Evolutionary conservation across 2,329 filamentous ascomycete genomes (phyloP).

Genomic region (Fusarium denticulatum): DNA sequence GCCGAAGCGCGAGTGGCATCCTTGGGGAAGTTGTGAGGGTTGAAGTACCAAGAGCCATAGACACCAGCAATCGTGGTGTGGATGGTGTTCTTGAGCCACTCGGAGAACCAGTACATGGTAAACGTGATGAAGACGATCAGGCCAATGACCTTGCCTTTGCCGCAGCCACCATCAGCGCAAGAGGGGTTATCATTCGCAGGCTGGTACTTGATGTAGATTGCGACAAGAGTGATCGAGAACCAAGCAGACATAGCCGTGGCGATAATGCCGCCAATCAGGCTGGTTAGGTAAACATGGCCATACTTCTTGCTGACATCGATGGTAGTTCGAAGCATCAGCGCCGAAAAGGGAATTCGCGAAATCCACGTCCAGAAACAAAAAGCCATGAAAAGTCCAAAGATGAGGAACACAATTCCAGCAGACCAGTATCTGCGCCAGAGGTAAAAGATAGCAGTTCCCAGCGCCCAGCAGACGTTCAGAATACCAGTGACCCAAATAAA

Average conservation of each 20-base stretch:
- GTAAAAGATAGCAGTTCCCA: slow-evolving; percentile 91
- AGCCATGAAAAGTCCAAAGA: slow-evolving; percentile 79
- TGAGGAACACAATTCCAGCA: slow-evolving; percentile 85
- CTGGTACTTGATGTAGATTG: slow-evolving; percentile 85
- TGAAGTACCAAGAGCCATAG: slow-evolving; percentile 95
- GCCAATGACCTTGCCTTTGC: slow-evolving; percentile 81
- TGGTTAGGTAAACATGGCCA: slow-evolving; percentile 88
- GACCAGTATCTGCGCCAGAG: slow-evolving; percentile 79
- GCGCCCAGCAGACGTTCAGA: slow-evolving; percentile 82
- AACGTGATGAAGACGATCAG: slow-evolving; percentile 89
- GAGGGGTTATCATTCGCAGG: slow-evolving; percentile 65
- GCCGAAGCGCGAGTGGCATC: slow-evolving; percentile 86
- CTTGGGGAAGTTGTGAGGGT: slow-evolving; percentile 73
- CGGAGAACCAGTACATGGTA: slow-evolving; percentile 91
- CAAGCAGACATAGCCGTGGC: slow-evolving; percentile 82
- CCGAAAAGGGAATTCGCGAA: slow-evolving; percentile 87
- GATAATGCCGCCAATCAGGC: slow-evolving; percentile 81
- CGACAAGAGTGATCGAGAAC: slow-evolving; percentile 87
- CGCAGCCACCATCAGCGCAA: slow-evolving; percentile 71
- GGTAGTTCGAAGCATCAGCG: slow-evolving; percentile 85
- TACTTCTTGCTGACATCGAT: slow-evolving; percentile 86
- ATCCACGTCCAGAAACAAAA: slow-evolving; percentile 92
- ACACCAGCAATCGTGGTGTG: slow-evolving; percentile 88
- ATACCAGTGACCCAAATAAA: slow-evolving; percentile 95
- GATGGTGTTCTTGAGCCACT: slow-evolving; percentile 93